Base-by-base conservation (phyloP, 2,329 filamentous ascomycete species). In the Chaetomiaceae sp. region DNA sequence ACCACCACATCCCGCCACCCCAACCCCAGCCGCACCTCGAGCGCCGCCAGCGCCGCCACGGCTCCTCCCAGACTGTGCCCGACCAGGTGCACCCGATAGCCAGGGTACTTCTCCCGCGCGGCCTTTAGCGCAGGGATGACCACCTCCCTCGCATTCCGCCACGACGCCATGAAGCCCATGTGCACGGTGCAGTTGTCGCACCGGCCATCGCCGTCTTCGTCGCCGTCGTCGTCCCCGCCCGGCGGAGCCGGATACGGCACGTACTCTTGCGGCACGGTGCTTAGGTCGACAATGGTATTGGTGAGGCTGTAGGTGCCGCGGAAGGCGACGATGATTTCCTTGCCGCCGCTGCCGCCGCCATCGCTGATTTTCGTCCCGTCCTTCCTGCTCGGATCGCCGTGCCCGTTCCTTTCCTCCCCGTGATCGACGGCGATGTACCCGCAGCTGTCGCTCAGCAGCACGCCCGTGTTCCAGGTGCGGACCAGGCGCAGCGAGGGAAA, bases 41-140 rank as follows among this genome's bases (percentile, higher is more conserved):
- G 75, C 1, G 81, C 89, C 0, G 91, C 94, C 3, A 99, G 79
- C 1, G 89, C 86, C 2, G 94, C 92, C 2, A 99, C 89, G 0
- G 94, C 91, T 14, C 94, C 94, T 18, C 94, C 94, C 0, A 99
- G 81, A 46, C 89, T 95, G 68, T 99, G 94, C 0, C 94, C 94
- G 7, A 96, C 83, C 3, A 99, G 75, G 21, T 87, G 84, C 13
- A 97, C 72, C 36, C 82, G 73, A 63, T 95, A 92, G 21, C 80
- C 73, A 0, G 88, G 88, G 64, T 92, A 80, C 37, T 79, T 71
- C 14, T 74, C 67, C 21, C 79, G 74, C 5, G 89, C 73, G 5
- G 73, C 70, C 49, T 81, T 73, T 4, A 99, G 72, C 25, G 84
- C 74, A 0, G 86, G 80, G 14, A 96, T 68, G 25, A 99, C 81